phyloP scores from a whole-genome alignment of 2,329 filamentous ascomycete species.

The Fusarium vanettenii region DNA sequence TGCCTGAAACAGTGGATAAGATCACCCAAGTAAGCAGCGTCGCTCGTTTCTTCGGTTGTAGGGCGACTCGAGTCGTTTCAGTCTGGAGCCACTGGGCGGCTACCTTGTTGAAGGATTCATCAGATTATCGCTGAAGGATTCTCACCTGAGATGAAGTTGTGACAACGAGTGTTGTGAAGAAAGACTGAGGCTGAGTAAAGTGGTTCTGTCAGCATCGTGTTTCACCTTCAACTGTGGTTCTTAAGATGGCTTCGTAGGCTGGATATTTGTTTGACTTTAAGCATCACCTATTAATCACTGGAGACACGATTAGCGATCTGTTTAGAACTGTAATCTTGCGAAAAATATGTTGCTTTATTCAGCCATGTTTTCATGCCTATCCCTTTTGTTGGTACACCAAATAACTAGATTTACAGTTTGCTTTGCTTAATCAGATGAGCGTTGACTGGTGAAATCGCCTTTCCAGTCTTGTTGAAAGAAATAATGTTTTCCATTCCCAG shows the following conservation, averaged over 20 bases:
- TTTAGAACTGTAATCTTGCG: too few relatives aligned
- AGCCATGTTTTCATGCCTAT: neutral
- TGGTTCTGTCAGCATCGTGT: neutral
- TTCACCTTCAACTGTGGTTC: neutral
- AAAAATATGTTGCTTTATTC: neutral
- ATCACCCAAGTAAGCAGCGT: neutral
- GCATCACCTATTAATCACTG: neutral
- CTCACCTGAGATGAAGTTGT: constrained; percentile 6
- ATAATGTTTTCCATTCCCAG: constrained; percentile 43
- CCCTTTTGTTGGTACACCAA: neutral
- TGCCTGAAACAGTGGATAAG: neutral
- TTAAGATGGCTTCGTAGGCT: neutral
- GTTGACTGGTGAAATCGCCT: constrained; percentile 42
- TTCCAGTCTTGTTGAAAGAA: constrained; percentile 34
- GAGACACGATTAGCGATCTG: too few relatives aligned
- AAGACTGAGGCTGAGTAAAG: neutral
- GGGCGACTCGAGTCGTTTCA: constrained; percentile 12
- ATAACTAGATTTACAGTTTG: constrained; percentile 24
- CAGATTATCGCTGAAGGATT: constrained; percentile 16
- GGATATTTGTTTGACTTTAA: neutral
- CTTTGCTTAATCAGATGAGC: constrained; percentile 42
- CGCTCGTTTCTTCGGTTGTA: neutral
- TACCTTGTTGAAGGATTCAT: neutral
- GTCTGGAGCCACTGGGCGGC: accelerated
- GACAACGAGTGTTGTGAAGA: neutral